These are phyloP conservation scores for Saprolegnia parasitica DNA, from an alignment of 352 stramenopile genomes.

Conservation along the genomic window DNA sequence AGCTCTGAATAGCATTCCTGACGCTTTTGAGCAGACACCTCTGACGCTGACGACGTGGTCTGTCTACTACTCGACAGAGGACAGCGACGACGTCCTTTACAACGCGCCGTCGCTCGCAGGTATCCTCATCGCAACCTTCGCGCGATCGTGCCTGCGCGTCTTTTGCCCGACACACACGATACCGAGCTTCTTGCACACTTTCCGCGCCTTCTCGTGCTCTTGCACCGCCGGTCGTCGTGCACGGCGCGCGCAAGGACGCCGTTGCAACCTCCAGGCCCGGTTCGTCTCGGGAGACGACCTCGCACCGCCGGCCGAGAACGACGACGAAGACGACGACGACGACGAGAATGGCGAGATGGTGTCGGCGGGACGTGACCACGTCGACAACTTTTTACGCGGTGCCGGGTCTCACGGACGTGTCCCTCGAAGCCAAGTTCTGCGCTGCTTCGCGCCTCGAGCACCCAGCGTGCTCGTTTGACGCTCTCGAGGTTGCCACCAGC, in stretches of 20 bases:
- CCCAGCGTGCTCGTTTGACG: slow-evolving; percentile 60
- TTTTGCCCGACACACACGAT: slow-evolving; percentile 30
- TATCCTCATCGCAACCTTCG: slow-evolving; percentile 19
- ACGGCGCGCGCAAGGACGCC: slow-evolving; percentile 41
- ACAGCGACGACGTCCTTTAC: background rate
- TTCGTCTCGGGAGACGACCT: slow-evolving; percentile 39
- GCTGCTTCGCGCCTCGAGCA: slow-evolving; percentile 40
- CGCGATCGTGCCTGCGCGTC: slow-evolving; percentile 31
- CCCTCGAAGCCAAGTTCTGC: slow-evolving; percentile 55
- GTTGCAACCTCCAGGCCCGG: slow-evolving; percentile 52
- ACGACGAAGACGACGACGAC: slow-evolving; percentile 28
- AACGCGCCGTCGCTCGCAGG: slow-evolving; percentile 15
- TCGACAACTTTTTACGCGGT: slow-evolving; percentile 74
- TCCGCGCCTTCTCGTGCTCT: slow-evolving; percentile 45
- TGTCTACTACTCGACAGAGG: background rate
- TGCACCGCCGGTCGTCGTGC: slow-evolving; percentile 74
- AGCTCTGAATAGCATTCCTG: background rate
- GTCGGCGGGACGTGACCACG: slow-evolving; percentile 52
- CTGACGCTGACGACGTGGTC: background rate
- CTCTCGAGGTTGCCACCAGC: slow-evolving; percentile 70
- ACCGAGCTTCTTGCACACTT: slow-evolving; percentile 37
- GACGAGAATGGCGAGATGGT: slow-evolving; percentile 39
- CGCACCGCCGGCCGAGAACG: background rate
- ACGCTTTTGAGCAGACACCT: background rate
- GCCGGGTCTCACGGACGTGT: slow-evolving; percentile 50